Evolutionary conservation across 2,329 filamentous ascomycete species (phyloP).

Genomic region (Trichophyton schoenleinii): DNA sequence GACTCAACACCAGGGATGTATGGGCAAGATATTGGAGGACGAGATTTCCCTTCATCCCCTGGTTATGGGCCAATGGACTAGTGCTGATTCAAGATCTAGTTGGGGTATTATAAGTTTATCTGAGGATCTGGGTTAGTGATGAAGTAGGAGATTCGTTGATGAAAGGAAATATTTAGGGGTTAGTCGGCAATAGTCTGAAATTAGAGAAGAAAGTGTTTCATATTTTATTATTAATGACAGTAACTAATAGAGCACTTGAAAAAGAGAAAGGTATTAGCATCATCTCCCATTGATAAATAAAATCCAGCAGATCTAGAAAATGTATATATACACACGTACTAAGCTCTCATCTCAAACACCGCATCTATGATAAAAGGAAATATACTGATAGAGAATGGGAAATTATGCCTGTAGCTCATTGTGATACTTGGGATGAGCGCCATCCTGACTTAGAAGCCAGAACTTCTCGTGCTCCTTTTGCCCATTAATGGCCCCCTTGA

Average conservation of each 20-base stretch:
- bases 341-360: not conserved
- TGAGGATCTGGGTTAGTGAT: too few species aligned
- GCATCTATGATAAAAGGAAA: not conserved
- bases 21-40: too few species aligned
- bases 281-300: not conserved
- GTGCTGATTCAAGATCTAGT: not conserved
- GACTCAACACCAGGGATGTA: not conserved
- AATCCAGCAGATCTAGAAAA: not conserved
- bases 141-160: too few species aligned
- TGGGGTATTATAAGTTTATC: too few species aligned
- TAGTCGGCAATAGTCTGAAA: too few species aligned
- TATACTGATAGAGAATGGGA: not conserved
- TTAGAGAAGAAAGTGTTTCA: too few species aligned
- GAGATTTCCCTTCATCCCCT: too few species aligned
- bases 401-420: not conserved
- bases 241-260: too few species aligned
- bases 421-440: not conserved
- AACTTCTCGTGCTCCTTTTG: slow-evolving; percentile 20
- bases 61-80: too few species aligned
- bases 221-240: too few species aligned
- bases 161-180: too few species aligned
- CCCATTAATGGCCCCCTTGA: slow-evolving; percentile 18
- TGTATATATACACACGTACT: not conserved
- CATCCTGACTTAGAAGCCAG: slow-evolving; percentile 15
- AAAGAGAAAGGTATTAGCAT: too few species aligned